A percentile compares a stretch with the other conserved stretches of the same genome.
Evolutionary conservation across 441 rosid species (phyloP).

Genomic region (Cnidoscolus chayamansa): DNA sequence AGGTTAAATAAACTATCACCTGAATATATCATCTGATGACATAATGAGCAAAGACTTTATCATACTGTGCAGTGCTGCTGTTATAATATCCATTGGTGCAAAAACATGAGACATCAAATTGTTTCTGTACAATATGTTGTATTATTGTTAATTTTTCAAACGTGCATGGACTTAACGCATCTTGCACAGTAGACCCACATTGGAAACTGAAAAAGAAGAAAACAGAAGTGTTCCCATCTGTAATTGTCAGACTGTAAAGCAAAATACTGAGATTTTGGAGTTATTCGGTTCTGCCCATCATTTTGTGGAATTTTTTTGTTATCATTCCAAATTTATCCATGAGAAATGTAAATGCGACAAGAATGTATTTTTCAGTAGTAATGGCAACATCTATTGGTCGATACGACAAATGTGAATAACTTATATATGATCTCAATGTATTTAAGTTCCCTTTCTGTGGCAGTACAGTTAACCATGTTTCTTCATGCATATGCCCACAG

Average conservation of each 20-base stretch:
- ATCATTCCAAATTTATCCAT: not conserved
- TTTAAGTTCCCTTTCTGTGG: not conserved
- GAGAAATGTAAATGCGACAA: not conserved
- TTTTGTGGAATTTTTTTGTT: not conserved
- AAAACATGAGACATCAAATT: not conserved
- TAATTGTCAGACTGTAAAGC: not conserved
- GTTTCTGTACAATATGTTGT: not conserved
- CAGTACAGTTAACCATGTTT: not conserved
- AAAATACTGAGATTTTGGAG: constrained; percentile 1
- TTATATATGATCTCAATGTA: not conserved
- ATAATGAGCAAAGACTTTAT: not conserved
- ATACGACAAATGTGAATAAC: constrained; percentile 6
- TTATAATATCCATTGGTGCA: not conserved
- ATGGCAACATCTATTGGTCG: not conserved
- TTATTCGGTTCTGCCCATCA: not conserved
- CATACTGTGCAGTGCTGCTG: not conserved
- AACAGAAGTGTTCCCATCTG: not conserved
- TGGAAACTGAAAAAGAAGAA: not conserved
- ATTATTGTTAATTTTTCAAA: not conserved
- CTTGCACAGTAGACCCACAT: not conserved
- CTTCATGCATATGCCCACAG: not conserved
- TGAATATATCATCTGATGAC: not conserved
- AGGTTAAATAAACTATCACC: not conserved
- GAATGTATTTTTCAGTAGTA: not conserved
- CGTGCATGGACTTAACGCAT: not conserved